These are phyloP conservation scores for Coemansia sp. DNA, from an alignment of 371 early-diverging fungal genomes.

Conservation along the genomic window DNA sequence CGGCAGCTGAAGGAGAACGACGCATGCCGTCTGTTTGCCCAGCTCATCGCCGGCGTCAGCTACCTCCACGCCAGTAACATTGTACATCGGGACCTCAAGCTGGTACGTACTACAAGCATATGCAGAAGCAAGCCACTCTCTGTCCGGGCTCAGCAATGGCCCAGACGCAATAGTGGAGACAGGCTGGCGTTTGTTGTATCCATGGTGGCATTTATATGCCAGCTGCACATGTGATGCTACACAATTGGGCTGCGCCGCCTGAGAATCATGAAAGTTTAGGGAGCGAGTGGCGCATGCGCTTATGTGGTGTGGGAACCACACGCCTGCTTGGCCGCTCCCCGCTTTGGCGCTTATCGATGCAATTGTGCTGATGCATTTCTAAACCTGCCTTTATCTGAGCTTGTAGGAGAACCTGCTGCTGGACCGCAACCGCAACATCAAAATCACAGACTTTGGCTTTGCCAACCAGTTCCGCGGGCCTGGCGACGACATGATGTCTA, in stretches of 20 bases:
- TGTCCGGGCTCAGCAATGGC: slow-evolving; percentile 8
- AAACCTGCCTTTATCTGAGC: neutral
- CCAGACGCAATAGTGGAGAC: slow-evolving; percentile 2
- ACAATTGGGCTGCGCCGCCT: slow-evolving; percentile 6
- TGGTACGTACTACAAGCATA: slow-evolving; percentile 58
- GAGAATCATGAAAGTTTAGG: neutral
- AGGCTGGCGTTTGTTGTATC: neutral
- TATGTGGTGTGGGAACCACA: neutral
- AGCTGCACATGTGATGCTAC: neutral
- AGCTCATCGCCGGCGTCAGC: slow-evolving; percentile 86
- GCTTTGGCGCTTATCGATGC: neutral
- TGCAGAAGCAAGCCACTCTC: slow-evolving; percentile 14
- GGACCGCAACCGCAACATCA: slow-evolving; percentile 81
- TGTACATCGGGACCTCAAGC: slow-evolving; percentile 95
- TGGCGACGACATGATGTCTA: slow-evolving; percentile 73
- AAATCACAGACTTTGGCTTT: slow-evolving; percentile 99
- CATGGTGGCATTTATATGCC: neutral
- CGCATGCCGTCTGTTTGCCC: slow-evolving; percentile 90
- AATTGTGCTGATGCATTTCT: neutral
- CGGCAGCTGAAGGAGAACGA: slow-evolving; percentile 90
- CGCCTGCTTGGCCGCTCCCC: neutral
- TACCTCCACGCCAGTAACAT: slow-evolving; percentile 87
- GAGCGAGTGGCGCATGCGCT: slow-evolving; percentile 7
- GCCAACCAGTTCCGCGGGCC: slow-evolving; percentile 80
- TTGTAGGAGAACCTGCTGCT: slow-evolving; percentile 85